These are phyloP conservation scores for Sideroxylon spinosum DNA, from an alignment of 179 eudicot species.

Conservation along the genomic window DNA sequence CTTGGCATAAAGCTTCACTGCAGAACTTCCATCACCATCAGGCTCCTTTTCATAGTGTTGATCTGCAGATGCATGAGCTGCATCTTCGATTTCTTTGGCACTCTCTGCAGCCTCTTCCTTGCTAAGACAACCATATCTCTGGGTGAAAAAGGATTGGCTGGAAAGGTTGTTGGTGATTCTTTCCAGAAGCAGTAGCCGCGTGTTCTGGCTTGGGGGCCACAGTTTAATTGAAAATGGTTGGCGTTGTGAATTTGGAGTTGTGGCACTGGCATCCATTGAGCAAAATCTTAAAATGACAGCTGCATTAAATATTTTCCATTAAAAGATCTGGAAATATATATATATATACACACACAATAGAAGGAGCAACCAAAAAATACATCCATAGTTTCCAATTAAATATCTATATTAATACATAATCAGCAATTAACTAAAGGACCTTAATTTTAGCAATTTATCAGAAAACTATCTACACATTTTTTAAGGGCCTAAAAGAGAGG, in stretches of 20 bases:
- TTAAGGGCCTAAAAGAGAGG: too few relatives aligned
- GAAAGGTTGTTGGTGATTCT: slow-evolving; percentile 43
- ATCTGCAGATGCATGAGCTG: slow-evolving; percentile 36
- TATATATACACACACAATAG: too few relatives aligned
- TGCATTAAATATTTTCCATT: not conserved
- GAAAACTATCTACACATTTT: too few relatives aligned
- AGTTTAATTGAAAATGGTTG: slow-evolving; percentile 33
- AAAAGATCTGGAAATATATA: not conserved
- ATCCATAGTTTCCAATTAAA: not conserved
- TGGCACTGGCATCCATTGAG: slow-evolving; percentile 27
- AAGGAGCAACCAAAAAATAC: not conserved
- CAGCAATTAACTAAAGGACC: too few relatives aligned
- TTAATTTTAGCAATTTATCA: too few relatives aligned
- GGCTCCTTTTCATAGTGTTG: slow-evolving; percentile 39
- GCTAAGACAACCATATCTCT: slow-evolving; percentile 43
- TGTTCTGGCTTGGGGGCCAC: slow-evolving; percentile 50
- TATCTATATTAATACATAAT: too few relatives aligned
- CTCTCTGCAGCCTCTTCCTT: slow-evolving; percentile 41
- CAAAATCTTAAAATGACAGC: not conserved
- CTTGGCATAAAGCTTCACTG: slow-evolving; percentile 46
- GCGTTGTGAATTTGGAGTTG: not conserved
- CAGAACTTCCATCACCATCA: slow-evolving; percentile 49
- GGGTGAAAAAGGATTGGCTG: slow-evolving; percentile 42
- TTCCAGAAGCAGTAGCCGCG: slow-evolving; percentile 44
- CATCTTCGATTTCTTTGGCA: slow-evolving; percentile 43